Evolutionary conservation across 331 rosid species (phyloP).

Genomic region (Pyracantha coccinea): DNA sequence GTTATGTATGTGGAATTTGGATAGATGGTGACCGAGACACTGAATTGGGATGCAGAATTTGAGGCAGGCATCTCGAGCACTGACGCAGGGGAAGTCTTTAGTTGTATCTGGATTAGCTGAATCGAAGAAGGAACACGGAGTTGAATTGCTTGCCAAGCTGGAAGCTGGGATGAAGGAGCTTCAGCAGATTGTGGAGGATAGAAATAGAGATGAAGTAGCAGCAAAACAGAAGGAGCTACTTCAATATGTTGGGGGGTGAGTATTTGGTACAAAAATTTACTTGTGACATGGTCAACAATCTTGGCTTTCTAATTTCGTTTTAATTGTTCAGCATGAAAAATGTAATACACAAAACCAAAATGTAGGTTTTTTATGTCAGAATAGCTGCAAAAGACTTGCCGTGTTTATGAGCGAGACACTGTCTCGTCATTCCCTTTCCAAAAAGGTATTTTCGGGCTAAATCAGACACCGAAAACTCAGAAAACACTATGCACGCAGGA

Average conservation of each 20-base stretch:
- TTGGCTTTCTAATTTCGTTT: background rate
- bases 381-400: background rate
- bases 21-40: constrained; percentile 3
- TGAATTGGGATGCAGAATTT: constrained; percentile 51
- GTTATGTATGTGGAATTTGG: background rate
- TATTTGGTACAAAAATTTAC: background rate
- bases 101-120: constrained; percentile 84
- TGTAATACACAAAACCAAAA: background rate
- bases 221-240: constrained; percentile 90
- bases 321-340: background rate
- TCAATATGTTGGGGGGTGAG: constrained; percentile 83
- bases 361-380: no score
- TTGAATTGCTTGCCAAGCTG: constrained; percentile 74
- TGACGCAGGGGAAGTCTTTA: constrained; percentile 76
- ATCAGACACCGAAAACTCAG: no score
- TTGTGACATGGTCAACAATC: background rate
- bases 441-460: no score
- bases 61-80: constrained; percentile 78
- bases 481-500: no score
- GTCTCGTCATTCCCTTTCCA: background rate
- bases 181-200: constrained; percentile 70
- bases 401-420: background rate
- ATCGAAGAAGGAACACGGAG: constrained; percentile 82
- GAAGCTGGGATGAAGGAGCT: constrained; percentile 86
- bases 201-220: constrained; percentile 67